Evolutionary conservation across 805 yeast species (phyloP), one percentile per base, ranked within the genome.

Genomic region (Yarrowia alimentaria): DNA sequence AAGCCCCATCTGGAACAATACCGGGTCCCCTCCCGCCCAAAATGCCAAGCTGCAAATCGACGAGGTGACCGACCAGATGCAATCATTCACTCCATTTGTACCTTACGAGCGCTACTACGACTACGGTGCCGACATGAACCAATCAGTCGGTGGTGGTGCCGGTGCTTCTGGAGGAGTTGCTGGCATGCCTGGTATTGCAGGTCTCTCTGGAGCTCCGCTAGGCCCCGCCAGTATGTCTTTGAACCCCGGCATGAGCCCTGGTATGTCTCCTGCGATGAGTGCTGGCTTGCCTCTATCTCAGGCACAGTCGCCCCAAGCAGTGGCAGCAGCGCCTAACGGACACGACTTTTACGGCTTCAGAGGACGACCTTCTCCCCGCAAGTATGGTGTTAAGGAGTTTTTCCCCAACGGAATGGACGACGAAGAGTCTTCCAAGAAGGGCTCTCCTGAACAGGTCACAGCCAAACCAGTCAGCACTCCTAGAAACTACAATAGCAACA

Each of bases 1-100:
- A 26, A 30, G 30, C 22, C 50, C 50, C 50, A 43, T 43, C 35
- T 43, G 50, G 50, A 43, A 43, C 37, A 43, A 43, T n/a, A 43
- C 35, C 8, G 50, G 50, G 10, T 30, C 50, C 6, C 47, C 47
- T 6, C 47, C 47, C 6, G 33, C 33, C 12, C 47, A 18, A 16
- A 32, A 40, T 32, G 33, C 47, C 47, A 40, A 40, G 14, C 47
- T 40, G 25, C 47, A 40, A 28, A 26, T 40, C 19, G 47, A 40
- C 33, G 47, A 40, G 47, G 33, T 40, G 19, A 40, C 47, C 19
- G 47, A 40, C 47, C 47, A 40, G 47, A 40, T 40, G 47, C 47
- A 40, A 33, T 10, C 33, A 14, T 40, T 40, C 33, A 40, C 47
- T 5, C 47, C 47, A 13, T 40, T 40, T 8, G 47, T 40, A 18